Base-by-base conservation (phyloP, 352 stramenopile genomes). In the Thraustochytrium striatum region DNA sequence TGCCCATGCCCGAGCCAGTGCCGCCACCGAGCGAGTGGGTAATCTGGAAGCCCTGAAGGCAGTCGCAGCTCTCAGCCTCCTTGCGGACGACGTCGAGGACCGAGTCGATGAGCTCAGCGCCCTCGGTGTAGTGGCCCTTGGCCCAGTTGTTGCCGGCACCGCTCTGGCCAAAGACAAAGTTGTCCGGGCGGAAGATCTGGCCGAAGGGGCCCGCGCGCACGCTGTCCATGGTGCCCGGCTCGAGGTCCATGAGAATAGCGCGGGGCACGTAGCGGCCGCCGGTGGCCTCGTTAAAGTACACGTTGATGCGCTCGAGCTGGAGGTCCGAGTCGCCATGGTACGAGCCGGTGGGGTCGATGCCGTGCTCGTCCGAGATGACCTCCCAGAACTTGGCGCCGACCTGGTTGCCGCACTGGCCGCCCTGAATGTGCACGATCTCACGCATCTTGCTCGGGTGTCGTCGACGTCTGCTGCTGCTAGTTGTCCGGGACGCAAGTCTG, bases 91-190 rank as follows among this genome's bases (percentile, higher is more conserved):
- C 94, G 86, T 99, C 96, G 52, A 99, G 92, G 43, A 99, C 94
- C 44, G 92, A 94, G 87, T 99, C 96, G 61, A 99, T 97, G 16
- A 99, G 87, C 89, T 99, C 96, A 3, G 95, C 94, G 79, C 96
- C 95, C 85, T 99, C 94, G 32, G 96, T 99, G 88, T 99, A 99
- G 88, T 99, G 96, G 82, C 96, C 96, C 89, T 99, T 99, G 86
- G 96, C 96, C 96, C 96, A 99, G 89, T 99, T 97, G 90, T 97
- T 99, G 87, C 95, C 95, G 50, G 94, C 95, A 83, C 95, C 95
- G 50, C 91, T 97, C 86, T 98, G 93, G 70, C 95, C 96, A 87
- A 98, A 99, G 41, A 99, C 94, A 84, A 99, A 99, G 89, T 99
- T 99, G 87, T 99, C 95, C 30, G 95, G 95, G 72, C 95, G 91